Evolutionary conservation across 495 filamentous ascomycete genomes (phyloP).

Genomic region (Trichoderma erinaceum): DNA sequence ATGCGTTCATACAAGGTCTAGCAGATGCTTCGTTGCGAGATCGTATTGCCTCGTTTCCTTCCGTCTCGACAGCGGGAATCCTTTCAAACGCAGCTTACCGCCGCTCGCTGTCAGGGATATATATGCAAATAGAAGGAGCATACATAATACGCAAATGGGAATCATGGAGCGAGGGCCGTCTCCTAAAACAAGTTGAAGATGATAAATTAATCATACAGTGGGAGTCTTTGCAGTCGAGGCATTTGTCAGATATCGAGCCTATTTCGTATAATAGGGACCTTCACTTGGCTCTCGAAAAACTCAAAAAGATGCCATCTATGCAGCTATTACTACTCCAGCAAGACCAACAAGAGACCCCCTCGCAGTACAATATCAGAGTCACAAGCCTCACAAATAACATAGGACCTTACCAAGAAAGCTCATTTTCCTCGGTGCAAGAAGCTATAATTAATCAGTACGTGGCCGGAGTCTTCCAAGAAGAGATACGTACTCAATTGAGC

Average conservation of each 20-base stretch:
- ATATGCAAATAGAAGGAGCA: slow-evolving; percentile 48
- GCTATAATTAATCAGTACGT: slow-evolving; percentile 36
- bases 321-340: slow-evolving; percentile 44
- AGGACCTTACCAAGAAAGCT: slow-evolving; percentile 19
- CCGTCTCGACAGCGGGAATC: slow-evolving; percentile 27
- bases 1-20: slow-evolving; percentile 46
- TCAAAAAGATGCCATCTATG: slow-evolving; percentile 42
- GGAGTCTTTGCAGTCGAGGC: slow-evolving; percentile 32
- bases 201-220: slow-evolving; percentile 32
- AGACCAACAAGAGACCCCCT: slow-evolving; percentile 37
- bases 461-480: slow-evolving; percentile 34
- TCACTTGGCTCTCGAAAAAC: slow-evolving; percentile 31
- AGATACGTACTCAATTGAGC: slow-evolving; percentile 32
- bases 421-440: slow-evolving; percentile 18
- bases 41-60: slow-evolving; percentile 34
- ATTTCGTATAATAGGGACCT: slow-evolving; percentile 43
- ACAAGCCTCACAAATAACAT: slow-evolving; percentile 33
- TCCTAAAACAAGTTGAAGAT: slow-evolving; percentile 20
- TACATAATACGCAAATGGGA: slow-evolving; percentile 40
- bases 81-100: slow-evolving; percentile 21
- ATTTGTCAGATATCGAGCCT: slow-evolving; percentile 32
- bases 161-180: neutral
- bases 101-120: slow-evolving; percentile 41
- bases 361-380: slow-evolving; percentile 38
- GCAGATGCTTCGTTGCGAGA: slow-evolving; percentile 32